A percentile compares a stretch with the other conserved stretches of the same genome.
These are phyloP conservation scores for Drosera spatulata DNA, from an alignment of 179 eudicot genomes.

Conservation along the genomic window DNA sequence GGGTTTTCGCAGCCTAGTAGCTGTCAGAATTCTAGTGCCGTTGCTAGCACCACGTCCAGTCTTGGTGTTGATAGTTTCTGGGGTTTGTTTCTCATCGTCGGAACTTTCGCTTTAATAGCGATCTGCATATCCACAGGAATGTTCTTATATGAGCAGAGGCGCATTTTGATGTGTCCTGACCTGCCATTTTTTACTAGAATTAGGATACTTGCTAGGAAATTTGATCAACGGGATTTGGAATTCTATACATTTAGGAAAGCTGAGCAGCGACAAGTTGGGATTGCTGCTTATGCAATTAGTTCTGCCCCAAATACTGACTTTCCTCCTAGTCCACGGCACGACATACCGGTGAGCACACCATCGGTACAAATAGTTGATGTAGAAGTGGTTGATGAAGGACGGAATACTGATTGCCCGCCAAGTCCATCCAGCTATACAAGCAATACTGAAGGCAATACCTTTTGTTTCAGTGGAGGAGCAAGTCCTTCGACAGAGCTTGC, in stretches of 20 bases:
- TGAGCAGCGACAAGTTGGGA: neutral
- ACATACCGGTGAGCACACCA: neutral
- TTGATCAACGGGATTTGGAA: slow-evolving; percentile 6
- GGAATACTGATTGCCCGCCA: neutral
- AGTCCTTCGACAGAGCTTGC: neutral
- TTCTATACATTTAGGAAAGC: slow-evolving; percentile 12
- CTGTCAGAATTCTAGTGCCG: slow-evolving; percentile 3
- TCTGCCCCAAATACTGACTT: neutral
- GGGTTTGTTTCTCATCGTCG: slow-evolving; percentile 18
- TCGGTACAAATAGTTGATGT: neutral
- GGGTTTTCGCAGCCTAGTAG: slow-evolving; percentile 12
- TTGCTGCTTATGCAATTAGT: neutral
- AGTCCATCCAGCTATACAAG: neutral
- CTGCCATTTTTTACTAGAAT: slow-evolving; percentile 8
- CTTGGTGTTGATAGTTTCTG: slow-evolving; percentile 3
- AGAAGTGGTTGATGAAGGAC: neutral
- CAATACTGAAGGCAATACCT: neutral
- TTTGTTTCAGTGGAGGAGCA: neutral
- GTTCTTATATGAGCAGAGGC: slow-evolving; percentile 18
- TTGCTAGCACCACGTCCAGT: neutral
- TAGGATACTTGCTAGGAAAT: slow-evolving; percentile 2
- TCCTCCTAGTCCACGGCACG: too few relatives aligned
- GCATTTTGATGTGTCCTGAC: slow-evolving; percentile 8
- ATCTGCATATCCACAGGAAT: slow-evolving; percentile 8
- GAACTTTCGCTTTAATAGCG: slow-evolving; percentile 11